Conservation (phyloP, 1,284 basidiomycete genomes). For the Inonotus obliquus region DNA sequence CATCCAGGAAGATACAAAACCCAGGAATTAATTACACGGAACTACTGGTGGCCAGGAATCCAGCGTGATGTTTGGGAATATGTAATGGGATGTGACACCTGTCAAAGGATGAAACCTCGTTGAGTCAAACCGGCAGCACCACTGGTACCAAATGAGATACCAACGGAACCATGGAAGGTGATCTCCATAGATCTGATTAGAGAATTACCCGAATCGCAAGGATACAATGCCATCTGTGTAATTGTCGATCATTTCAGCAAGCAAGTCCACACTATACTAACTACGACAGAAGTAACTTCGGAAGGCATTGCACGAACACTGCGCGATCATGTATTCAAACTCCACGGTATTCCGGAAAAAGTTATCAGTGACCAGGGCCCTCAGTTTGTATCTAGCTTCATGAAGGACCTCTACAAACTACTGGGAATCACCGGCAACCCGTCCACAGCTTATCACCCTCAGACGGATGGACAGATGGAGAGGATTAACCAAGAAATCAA, state of each 20-base stretch:
- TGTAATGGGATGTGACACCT: no score
- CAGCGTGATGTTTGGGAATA: no score
- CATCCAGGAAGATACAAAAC: no score
- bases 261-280: not conserved
- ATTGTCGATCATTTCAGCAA: constrained; percentile 30
- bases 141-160: no score
- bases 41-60: no score
- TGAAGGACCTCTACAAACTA: not conserved
- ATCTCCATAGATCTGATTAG: constrained; percentile 3
- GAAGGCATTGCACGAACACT: not conserved
- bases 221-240: constrained; percentile 33
- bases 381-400: not conserved
- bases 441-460: constrained; percentile 30
- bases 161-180: no score
- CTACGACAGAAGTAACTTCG: not conserved
- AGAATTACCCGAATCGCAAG: constrained; percentile 22
- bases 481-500: constrained; percentile 5
- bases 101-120: no score
- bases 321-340: not conserved
- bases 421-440: not conserved
- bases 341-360: not conserved
- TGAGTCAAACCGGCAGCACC: no score
- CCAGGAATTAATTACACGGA: no score
- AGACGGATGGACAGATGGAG: constrained; percentile 18
- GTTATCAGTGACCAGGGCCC: not conserved